Evolutionary conservation across 2,329 filamentous ascomycete species (phyloP).

Genomic region (Zymoseptoria crescenta): DNA sequence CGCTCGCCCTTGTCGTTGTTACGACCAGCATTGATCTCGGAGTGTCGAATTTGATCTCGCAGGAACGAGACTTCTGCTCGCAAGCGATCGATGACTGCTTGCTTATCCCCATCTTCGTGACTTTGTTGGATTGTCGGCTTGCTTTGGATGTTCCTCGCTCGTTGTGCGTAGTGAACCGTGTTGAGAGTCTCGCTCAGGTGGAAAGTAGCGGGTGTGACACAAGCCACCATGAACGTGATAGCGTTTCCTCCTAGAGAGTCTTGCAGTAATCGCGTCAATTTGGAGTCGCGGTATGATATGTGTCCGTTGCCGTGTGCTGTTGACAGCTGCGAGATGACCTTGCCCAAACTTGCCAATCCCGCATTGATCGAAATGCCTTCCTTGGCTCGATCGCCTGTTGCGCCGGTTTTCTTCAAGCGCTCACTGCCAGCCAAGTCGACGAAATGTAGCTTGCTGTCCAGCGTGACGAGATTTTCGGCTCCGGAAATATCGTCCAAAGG

Average conservation of each 20-base stretch:
- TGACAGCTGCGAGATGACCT: constrained; percentile 96
- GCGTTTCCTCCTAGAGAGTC: constrained; percentile 95
- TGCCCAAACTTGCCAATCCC: constrained; percentile 86
- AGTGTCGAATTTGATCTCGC: constrained; percentile 82
- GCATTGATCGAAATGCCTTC: constrained; percentile 99
- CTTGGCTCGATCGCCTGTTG: constrained; percentile 85
- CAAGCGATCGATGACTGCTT: constrained; percentile 83
- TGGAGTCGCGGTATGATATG: constrained; percentile 97
- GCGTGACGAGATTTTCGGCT: constrained; percentile 63
- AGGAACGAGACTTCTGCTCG: constrained; percentile 91
- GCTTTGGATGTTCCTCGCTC: constrained; percentile 91
- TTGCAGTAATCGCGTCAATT: constrained; percentile 86
- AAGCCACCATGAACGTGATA: constrained; percentile 99
- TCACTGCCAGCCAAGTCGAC: constrained; percentile 97
- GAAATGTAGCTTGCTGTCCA: constrained; percentile 97
- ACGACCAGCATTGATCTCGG: constrained; percentile 60
- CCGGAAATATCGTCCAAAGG: constrained; percentile 69
- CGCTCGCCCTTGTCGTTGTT: constrained; percentile 58
- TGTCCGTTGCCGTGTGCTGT: constrained; percentile 80
- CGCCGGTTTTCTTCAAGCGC: constrained; percentile 91
- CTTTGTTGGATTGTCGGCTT: constrained; percentile 93
- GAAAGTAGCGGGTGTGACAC: constrained; percentile 93
- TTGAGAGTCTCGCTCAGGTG: constrained; percentile 96
- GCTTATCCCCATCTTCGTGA: constrained; percentile 83
- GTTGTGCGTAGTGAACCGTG: constrained; percentile 90